Evolutionary conservation across 2,329 filamentous ascomycete genomes (phyloP), one percentile per base, ranked within the genome.

Genomic region (Aspergillus niger): DNA sequence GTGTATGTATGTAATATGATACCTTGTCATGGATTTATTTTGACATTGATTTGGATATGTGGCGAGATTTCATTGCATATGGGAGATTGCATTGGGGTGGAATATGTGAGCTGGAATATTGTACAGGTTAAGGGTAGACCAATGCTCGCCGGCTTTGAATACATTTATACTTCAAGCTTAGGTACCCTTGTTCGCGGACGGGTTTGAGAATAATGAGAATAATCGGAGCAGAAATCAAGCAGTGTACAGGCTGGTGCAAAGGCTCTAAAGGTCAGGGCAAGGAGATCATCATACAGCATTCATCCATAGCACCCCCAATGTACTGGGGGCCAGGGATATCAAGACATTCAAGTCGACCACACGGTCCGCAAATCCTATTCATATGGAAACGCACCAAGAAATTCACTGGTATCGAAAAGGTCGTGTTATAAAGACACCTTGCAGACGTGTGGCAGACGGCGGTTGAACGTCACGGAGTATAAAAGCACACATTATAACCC

Each of bases 1-100:
- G 26, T 50, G 44, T 49, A 17, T 26, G 44, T 48, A 28, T 49
- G 36, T 30, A 38, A 17, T 26, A 47, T 59, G 60, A 62, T 62
- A 59, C 44, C 53, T 56, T 36, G 17, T 32, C 15, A 47, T 20
- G 47, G 26, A 30, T 17, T 17, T 11, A 3, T 50, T 50, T 13
- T n/a, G 15, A 11, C 32, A 36, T 36, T 15, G n/a, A 17, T 20
- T 32, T 26, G 28, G 8, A 13, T 22, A 8, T 17, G 47, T 17
- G 26, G 26, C 26, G 8, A 8, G n/a, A 0, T 0, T 28, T 26
- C 10, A 8, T 8, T 48, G 43, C 6, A 26, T 49, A 28, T 43
- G 39, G 8, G 39, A 28, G 15, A 28, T 49, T 30, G 28, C 28
- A 5, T 30, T 30, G 28, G 28, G 15, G 44, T 30, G 13, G 44